Percentiles rank a stretch among this genome's conserved stretches.
Conservation (phyloP, 2,329 filamentous ascomycete genomes). For the Bipolaris bicolor region DNA sequence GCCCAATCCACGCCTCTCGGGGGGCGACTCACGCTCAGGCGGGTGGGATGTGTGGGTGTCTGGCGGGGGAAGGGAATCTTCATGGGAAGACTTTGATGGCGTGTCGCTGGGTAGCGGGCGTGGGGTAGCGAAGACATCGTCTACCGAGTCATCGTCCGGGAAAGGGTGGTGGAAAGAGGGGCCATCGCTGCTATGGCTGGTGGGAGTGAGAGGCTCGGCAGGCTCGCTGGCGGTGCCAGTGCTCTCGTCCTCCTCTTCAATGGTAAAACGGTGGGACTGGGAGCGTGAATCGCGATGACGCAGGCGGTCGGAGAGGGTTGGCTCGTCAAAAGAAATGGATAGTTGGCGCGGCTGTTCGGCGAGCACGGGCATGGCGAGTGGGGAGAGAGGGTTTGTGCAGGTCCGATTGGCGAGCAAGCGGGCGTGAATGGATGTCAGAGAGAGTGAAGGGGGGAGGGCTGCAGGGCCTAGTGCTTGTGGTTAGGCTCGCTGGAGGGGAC, state of each 20-base stretch:
- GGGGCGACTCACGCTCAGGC: constrained; percentile 16
- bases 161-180: constrained; percentile 38
- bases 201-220: constrained; percentile 49
- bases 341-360: constrained; percentile 22
- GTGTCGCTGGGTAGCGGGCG: constrained; percentile 17
- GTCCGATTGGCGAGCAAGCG: constrained; percentile 16
- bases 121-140: constrained; percentile 26
- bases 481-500: constrained; percentile 46
- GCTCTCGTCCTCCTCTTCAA: constrained; percentile 50
- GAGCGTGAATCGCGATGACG: constrained; percentile 37
- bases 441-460: constrained; percentile 15
- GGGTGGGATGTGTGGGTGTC: constrained; percentile 6
- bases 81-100: constrained; percentile 10
- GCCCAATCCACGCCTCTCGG: constrained; percentile 38
- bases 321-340: constrained; percentile 32
- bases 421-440: neutral
- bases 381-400: constrained; percentile 2
- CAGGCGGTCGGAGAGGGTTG: constrained; percentile 27
- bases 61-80: constrained; percentile 6
- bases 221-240: constrained; percentile 48
- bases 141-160: constrained; percentile 34
- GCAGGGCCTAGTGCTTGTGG: constrained; percentile 12
- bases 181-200: constrained; percentile 44
- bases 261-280: constrained; percentile 36
- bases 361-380: constrained; percentile 33